Evolutionary conservation across 2,329 filamentous ascomycete genomes (phyloP).

Genomic region (Pyricularia sp.): DNA sequence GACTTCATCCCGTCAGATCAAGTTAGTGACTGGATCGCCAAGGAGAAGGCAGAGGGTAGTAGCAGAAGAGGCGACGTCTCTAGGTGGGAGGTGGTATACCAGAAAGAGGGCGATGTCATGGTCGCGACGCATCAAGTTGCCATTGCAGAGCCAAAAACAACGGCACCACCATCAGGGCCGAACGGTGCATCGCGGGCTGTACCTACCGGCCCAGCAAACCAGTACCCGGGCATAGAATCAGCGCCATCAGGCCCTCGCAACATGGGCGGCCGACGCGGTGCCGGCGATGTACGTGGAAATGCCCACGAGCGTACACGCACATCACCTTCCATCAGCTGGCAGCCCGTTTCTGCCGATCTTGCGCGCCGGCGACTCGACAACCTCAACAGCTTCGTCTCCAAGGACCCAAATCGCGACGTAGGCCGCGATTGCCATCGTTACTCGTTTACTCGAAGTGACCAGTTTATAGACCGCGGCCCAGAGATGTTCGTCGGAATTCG

Average conservation of each 20-base stretch:
- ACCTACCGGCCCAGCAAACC: conserved; percentile 19
- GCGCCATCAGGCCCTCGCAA: conserved; percentile 22
- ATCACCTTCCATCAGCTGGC: conserved; percentile 32
- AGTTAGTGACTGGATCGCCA: conserved; percentile 63
- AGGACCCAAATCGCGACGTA: conserved; percentile 27
- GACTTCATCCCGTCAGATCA: conserved; percentile 80
- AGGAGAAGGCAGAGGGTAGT: conserved; percentile 43
- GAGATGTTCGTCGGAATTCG: conserved; percentile 60
- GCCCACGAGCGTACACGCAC: conserved; percentile 24
- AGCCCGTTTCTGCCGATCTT: conserved; percentile 54
- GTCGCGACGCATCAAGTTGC: conserved; percentile 44
- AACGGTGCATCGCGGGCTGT: not conserved
- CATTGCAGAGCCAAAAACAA: conserved; percentile 7
- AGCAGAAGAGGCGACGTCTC: conserved; percentile 24
- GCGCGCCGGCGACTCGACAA: conserved; percentile 55
- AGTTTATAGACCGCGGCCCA: conserved; percentile 62
- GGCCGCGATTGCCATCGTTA: conserved; percentile 56
- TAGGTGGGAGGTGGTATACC: conserved; percentile 69
- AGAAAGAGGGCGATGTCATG: conserved; percentile 41
- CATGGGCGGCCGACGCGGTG: conserved; percentile 11
- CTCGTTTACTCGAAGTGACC: conserved; percentile 58
- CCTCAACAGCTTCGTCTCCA: conserved; percentile 33
- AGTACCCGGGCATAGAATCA: conserved; percentile 20
- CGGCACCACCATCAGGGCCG: conserved; percentile 11
- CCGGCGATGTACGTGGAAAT: conserved; percentile 3